phyloP scores from a whole-genome alignment of 257 asterid genomes.

The Euphrasia confusa region DNA sequence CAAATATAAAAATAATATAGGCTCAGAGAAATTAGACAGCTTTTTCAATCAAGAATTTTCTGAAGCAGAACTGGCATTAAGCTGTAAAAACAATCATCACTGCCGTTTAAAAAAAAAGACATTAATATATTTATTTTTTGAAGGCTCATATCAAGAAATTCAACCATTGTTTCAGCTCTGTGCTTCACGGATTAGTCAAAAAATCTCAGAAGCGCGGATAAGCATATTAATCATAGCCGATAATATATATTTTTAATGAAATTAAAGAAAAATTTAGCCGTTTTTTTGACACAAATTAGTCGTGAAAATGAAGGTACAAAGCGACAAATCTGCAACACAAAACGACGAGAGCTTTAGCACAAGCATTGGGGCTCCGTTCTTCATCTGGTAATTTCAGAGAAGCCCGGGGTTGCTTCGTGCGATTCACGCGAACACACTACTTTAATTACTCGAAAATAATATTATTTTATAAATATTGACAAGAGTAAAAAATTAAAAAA shows the following conservation, averaged over 20 bases:
- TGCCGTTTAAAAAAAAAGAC: too few species aligned
- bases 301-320: constrained; percentile 35
- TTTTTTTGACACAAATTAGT: constrained; percentile 56
- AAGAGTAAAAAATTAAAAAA: too few species aligned
- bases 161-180: too few species aligned
- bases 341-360: constrained; percentile 52
- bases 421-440: not conserved
- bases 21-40: constrained; percentile 60
- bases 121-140: too few species aligned
- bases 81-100: constrained; percentile 30
- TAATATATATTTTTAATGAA: too few species aligned
- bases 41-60: constrained; percentile 75
- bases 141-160: too few species aligned
- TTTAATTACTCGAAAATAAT: too few species aligned
- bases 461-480: too few species aligned
- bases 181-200: too few species aligned
- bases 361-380: constrained; percentile 62
- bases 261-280: constrained; percentile 37
- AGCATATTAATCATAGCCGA: too few species aligned
- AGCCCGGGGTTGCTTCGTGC: constrained; percentile 67
- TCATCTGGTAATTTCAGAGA: constrained; percentile 30
- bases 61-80: constrained; percentile 90
- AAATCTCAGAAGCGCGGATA: too few species aligned
- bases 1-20: not conserved
- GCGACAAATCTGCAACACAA: constrained; percentile 61